Evolutionary conservation across 305 asterid species (phyloP), one percentile per base, ranked within the genome.

Genomic region (Rubia tinctorum): DNA sequence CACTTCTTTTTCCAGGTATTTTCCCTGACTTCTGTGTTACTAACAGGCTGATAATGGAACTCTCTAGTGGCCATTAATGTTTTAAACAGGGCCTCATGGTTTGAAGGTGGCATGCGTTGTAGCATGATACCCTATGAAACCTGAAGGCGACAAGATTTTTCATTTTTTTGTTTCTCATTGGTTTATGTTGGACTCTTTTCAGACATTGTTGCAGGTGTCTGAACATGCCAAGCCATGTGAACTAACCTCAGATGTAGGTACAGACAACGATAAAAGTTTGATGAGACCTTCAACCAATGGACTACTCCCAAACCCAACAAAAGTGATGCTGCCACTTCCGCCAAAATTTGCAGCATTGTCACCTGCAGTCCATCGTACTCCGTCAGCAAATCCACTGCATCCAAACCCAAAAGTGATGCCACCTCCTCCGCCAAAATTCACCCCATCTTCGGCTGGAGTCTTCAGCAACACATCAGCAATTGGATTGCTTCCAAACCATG

Each of bases 21-120:
- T 88, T 87, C 97, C 90, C 97, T 88, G 94, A 90, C 98, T 95
- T 94, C 85, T 90, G 74, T 89, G 94, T 92, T 85, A 98, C 97
- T 90, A 70, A 88, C 91, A 85, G 86, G 97, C 91, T 76, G 90
- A 88, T 84, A 77, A 82, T 84, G 90, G 91, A 87, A 78, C 85
- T 82, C 73, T 83, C 73, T 86, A 78, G 85, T 82, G 85, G 91
- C 80, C 79, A 77, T 84, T 82, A 87, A 69, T 82, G 73, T 88
- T 84, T 85, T 83, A 86, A 87, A 84, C 93, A 88, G 95, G 94
- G 84, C 84, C 86, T 82, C 71, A 74, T 73, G 71, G 73, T 70
- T 75, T 75, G 83, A 83, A 86, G 80, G 79, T 76, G 88, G 89
- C 83, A 75, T 77, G 91, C 83, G 78, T 79, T 30, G 34, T 30